phyloP scores from a whole-genome alignment of 2,329 filamentous ascomycete species.

The Phoma sp. region DNA sequence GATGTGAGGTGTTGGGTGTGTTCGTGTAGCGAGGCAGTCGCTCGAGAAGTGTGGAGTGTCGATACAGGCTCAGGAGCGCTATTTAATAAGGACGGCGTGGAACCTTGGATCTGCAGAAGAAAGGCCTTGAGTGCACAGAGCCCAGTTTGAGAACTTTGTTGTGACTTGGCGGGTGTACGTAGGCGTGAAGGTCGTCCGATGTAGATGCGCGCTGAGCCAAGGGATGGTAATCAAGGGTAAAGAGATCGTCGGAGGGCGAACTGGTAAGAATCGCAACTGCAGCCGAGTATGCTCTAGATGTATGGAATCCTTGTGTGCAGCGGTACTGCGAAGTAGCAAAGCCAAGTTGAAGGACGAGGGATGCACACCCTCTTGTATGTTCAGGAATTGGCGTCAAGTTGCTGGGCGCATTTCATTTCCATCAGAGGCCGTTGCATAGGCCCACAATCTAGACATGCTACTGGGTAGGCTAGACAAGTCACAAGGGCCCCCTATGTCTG shows the following conservation, averaged over 20 bases:
- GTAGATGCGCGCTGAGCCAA: slow-evolving; percentile 10
- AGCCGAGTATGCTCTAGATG: slow-evolving; percentile 4
- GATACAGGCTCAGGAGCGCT: slow-evolving; percentile 2
- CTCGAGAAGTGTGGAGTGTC: not conserved
- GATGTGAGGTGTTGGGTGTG: slow-evolving; percentile 21
- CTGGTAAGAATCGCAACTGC: not conserved
- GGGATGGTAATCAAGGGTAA: slow-evolving; percentile 8
- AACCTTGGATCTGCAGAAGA: slow-evolving; percentile 18
- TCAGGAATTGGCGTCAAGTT: slow-evolving; percentile 23
- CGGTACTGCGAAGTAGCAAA: not conserved
- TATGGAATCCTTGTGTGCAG: not conserved
- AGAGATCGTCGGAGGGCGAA: slow-evolving; percentile 9
- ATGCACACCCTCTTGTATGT: slow-evolving; percentile 35
- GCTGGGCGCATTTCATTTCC: slow-evolving; percentile 25
- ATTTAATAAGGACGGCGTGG: slow-evolving; percentile 19
- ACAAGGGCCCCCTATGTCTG: slow-evolving; percentile 33
- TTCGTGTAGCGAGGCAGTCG: not conserved
- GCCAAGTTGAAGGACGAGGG: slow-evolving; percentile 19
- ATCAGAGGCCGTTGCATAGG: slow-evolving; percentile 29
- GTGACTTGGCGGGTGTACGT: slow-evolving; percentile 24
- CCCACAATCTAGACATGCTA: slow-evolving; percentile 32
- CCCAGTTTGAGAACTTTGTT: slow-evolving; percentile 13
- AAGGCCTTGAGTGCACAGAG: slow-evolving; percentile 18
- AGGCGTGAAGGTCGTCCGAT: slow-evolving; percentile 18
- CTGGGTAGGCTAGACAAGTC: slow-evolving; percentile 18